These are phyloP conservation scores for Corylus americana DNA, from an alignment of 306 rosid genomes.

Conservation along the genomic window DNA sequence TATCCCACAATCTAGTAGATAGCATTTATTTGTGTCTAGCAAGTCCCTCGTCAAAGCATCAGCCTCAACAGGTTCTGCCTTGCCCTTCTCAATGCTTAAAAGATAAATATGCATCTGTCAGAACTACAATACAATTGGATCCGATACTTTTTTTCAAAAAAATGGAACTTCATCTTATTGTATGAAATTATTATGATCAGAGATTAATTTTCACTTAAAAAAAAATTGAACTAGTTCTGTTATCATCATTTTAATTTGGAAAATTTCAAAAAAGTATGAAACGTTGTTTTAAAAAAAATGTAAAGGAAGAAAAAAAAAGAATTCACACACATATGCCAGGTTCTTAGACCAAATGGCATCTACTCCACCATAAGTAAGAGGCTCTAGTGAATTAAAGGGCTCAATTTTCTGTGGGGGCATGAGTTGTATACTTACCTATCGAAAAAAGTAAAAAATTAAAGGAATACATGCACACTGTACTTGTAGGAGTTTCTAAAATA, in stretches of 20 bases:
- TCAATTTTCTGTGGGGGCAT: not conserved
- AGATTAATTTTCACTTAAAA: constrained; percentile 3
- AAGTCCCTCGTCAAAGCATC: constrained; percentile 77
- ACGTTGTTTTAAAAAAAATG: not conserved
- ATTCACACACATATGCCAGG: not conserved
- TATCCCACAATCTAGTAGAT: constrained; percentile 79
- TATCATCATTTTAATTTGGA: not conserved
- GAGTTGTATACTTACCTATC: not conserved
- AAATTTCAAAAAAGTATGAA: constrained; percentile 11
- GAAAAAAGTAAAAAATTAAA: not conserved
- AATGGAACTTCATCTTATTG: constrained; percentile 16
- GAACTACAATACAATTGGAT: constrained; percentile 26
- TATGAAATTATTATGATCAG: not conserved
- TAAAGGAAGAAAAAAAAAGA: constrained; percentile 5
- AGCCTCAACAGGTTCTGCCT: constrained; percentile 59
- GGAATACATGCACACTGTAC: constrained; percentile 4
- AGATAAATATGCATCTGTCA: constrained; percentile 32
- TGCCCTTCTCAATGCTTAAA: constrained; percentile 75
- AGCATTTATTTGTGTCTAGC: constrained; percentile 77
- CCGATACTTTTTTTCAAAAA: constrained; percentile 13
- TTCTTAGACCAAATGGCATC: not conserved
- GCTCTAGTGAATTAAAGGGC: not conserved
- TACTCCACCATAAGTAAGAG: not conserved
- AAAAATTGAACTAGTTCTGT: constrained; percentile 9
- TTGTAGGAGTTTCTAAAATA: constrained; percentile 8